Base-by-base conservation (phyloP, 352 stramenopile genomes). In the Phytophthora ohioensis region DNA sequence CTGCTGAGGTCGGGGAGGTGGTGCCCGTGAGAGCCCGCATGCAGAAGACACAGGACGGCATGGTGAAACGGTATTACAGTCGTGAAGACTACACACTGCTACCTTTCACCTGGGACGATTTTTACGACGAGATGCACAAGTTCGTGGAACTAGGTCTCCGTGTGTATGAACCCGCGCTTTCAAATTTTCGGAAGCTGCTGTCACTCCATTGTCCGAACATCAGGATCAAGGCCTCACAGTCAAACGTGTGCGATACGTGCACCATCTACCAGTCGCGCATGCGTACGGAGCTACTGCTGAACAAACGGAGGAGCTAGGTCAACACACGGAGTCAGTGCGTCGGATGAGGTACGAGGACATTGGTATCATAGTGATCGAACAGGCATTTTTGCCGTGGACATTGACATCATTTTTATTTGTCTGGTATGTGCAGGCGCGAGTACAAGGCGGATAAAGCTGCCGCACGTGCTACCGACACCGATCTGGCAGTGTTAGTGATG, bases 291-390 rank as follows among this genome's bases (percentile, higher is more conserved):
- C 48, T 8, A 39, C 59, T 11, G 31, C 62, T 9, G 58, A 78
- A n/a, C 35, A 57, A n/a, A 67, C 57, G 5, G 65, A 68, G 57
- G 52, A 56, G 1, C 55, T 76, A 4, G 55, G 45, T 3, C n/a
- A 57, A 17, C 59, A 71, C 41, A 65, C 57, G 9, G 43, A 53
- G 35, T 53, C 60, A 32, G 61, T 56, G 10, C 53, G 60, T 17
- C 38, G 42, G 17, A 75, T 75, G 60, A 41, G 54, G 56, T 75
- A 64, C 9, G 34, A 38, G 56, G 66, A 69, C 5, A 45, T 57
- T 41, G 9, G 38, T 35, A 61, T 60, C 66, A 65, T 41, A 48
- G 45, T 56, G 66, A 57, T 72, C 27, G 53, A 63, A 13, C 17
- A 34, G 0, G 41, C 17, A 21, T 10, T 34, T 34, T 32, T 15